phyloP scores from a whole-genome alignment of 257 asterid genomes.

The Ophiorrhiza pumila region DNA sequence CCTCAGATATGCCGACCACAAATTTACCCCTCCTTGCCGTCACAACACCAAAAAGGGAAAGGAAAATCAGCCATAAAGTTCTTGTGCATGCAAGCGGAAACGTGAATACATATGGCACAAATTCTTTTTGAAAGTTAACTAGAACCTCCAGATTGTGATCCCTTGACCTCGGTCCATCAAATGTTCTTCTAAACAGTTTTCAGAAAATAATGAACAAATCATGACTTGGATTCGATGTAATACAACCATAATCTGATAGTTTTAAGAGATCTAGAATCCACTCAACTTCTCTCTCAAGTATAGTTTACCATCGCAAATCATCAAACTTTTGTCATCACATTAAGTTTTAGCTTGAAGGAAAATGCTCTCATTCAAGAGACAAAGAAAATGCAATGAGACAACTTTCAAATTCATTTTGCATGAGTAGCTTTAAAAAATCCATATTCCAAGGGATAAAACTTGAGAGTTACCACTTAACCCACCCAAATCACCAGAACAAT shows the following conservation, averaged over 20 bases:
- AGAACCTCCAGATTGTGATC: not conserved
- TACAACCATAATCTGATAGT: not conserved
- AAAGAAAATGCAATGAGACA: not conserved
- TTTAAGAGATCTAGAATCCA: not conserved
- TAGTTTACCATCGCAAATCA: not conserved
- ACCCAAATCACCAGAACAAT: not conserved
- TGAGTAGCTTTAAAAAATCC: not conserved
- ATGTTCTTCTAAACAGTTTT: not conserved
- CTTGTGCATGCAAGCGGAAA: not conserved
- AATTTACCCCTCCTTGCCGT: conserved; percentile 4
- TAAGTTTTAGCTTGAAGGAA: not conserved
- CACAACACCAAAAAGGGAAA: not conserved
- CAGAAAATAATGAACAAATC: not conserved
- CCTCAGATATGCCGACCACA: not conserved
- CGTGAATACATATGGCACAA: not conserved
- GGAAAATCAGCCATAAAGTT: not conserved
- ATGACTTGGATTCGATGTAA: not conserved
- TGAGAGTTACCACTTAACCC: not conserved
- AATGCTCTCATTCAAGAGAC: not conserved
- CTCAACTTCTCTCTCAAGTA: not conserved
- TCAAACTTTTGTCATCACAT: not conserved
- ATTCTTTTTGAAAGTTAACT: not conserved
- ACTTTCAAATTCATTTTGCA: not conserved
- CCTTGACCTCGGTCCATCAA: not conserved
- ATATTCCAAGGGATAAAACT: not conserved